phyloP scores from a whole-genome alignment of 208 protist genomes.

The Trypanosoma cruzi region DNA sequence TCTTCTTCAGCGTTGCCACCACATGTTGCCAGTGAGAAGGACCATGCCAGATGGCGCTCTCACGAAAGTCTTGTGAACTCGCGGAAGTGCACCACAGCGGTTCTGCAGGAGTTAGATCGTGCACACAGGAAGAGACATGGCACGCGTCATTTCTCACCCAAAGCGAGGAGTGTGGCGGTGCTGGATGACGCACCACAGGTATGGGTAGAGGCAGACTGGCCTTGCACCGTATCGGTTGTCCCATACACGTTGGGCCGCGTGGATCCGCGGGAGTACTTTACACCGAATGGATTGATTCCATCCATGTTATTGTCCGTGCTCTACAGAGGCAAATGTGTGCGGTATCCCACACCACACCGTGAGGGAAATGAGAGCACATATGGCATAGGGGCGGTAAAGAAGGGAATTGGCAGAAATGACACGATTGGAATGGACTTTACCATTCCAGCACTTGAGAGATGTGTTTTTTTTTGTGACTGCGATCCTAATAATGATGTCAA shows the following conservation, averaged over 20 bases:
- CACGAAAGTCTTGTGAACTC: constrained; percentile 11
- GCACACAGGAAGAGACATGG: neutral
- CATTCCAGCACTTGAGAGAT: neutral
- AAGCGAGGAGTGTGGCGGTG: constrained; percentile 58
- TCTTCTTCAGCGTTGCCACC: neutral
- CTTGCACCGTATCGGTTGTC: constrained; percentile 49
- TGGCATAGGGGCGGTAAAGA: neutral
- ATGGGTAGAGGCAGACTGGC: constrained; percentile 72
- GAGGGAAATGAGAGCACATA: neutral
- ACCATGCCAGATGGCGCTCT: neutral
- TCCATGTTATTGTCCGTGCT: constrained; percentile 52
- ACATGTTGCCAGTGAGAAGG: neutral
- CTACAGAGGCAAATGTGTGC: constrained; percentile 49
- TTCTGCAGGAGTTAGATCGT: constrained; percentile 30
- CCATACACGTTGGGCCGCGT: constrained; percentile 74
- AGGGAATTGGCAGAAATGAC: neutral
- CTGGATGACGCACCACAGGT: constrained; percentile 81
- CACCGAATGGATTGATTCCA: constrained; percentile 34
- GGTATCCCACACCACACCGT: constrained; percentile 33
- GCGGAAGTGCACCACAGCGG: constrained; percentile 22
- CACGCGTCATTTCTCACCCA: neutral
- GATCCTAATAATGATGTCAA: constrained; percentile 5
- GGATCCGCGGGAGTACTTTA: constrained; percentile 63
- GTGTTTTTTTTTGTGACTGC: neutral
- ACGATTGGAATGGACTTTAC: constrained; percentile 10